These are phyloP conservation scores for Xerocomus brunneocitrinus DNA, from an alignment of 768 basidiomycete species.

Conservation along the genomic window DNA sequence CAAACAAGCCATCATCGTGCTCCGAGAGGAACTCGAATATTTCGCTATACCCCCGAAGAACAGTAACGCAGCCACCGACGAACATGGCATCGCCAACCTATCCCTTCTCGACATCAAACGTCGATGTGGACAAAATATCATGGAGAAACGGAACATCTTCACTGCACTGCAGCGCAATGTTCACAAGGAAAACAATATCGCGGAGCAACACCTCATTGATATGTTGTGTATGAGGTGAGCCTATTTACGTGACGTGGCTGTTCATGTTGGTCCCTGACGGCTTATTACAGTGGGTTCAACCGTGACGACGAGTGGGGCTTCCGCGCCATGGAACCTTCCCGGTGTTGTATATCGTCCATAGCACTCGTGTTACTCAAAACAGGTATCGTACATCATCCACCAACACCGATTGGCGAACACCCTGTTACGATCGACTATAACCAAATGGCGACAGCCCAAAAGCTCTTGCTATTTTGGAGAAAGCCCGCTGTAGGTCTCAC, in stretches of 20 bases:
- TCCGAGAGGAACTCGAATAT: constrained; percentile 97
- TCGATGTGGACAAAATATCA: constrained; percentile 80
- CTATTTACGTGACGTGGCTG: constrained; percentile 1
- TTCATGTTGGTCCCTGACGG: constrained; percentile 9
- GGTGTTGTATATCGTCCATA: constrained; percentile 98
- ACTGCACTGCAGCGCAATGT: constrained; percentile 98
- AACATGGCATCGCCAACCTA: constrained; percentile 75
- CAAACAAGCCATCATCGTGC: constrained; percentile 97
- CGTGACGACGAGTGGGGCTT: constrained; percentile 99
- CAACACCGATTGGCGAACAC: constrained; percentile 50
- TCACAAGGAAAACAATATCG: constrained; percentile 98
- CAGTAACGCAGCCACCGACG: constrained; percentile 60
- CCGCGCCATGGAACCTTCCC: constrained; percentile 89
- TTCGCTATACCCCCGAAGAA: constrained; percentile 88
- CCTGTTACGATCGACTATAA: constrained; percentile 80
- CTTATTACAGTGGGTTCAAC: constrained; percentile 69
- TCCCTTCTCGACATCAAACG: constrained; percentile 77
- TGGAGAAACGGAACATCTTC: constrained; percentile 90
- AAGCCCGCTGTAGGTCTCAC: constrained; percentile 87
- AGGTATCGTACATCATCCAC: constrained; percentile 74
- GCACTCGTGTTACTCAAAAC: constrained; percentile 97
- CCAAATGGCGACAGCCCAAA: constrained; percentile 98
- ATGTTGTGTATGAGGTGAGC: constrained; percentile 98
- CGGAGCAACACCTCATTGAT: constrained; percentile 98
- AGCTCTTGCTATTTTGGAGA: constrained; percentile 95